phyloP scores from a whole-genome alignment of 352 stramenopile genomes.

The Blastocystis hominis region DNA sequence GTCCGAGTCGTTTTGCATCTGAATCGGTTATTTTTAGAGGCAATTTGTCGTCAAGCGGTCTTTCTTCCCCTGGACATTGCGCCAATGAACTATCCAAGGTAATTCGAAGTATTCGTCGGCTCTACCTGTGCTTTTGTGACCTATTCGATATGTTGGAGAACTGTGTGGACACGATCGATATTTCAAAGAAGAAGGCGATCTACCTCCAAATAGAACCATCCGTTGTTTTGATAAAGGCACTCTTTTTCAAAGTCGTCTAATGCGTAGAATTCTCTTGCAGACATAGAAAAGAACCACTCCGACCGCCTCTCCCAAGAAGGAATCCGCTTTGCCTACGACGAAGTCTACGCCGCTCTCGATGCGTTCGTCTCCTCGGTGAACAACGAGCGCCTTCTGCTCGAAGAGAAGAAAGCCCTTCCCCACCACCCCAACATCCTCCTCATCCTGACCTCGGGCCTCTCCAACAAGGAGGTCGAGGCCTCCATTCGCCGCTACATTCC shows the following conservation, averaged over 20 bases:
- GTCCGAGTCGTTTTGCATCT: background rate
- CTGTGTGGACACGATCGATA: background rate
- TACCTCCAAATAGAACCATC: conserved; percentile 32
- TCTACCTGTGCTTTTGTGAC: conserved; percentile 24
- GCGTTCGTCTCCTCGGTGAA: background rate
- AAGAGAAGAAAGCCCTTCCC: background rate
- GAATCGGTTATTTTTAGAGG: background rate
- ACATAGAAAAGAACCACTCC: background rate
- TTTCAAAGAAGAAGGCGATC: background rate
- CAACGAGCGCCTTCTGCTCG: background rate
- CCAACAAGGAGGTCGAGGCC: background rate
- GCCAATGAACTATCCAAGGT: background rate
- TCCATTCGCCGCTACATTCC: conserved; percentile 25
- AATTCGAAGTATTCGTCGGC: background rate
- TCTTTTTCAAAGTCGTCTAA: background rate
- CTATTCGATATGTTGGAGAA: background rate
- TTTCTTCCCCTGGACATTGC: background rate
- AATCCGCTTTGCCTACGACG: background rate
- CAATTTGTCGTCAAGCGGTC: background rate
- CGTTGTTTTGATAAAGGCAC: background rate
- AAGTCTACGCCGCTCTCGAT: background rate
- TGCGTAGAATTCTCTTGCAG: background rate
- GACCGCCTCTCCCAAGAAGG: background rate
- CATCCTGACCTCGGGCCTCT: background rate
- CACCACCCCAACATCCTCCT: conserved; percentile 30